Base-by-base conservation (phyloP, 208 protist genomes). In the Leishmania amazonensis region DNA sequence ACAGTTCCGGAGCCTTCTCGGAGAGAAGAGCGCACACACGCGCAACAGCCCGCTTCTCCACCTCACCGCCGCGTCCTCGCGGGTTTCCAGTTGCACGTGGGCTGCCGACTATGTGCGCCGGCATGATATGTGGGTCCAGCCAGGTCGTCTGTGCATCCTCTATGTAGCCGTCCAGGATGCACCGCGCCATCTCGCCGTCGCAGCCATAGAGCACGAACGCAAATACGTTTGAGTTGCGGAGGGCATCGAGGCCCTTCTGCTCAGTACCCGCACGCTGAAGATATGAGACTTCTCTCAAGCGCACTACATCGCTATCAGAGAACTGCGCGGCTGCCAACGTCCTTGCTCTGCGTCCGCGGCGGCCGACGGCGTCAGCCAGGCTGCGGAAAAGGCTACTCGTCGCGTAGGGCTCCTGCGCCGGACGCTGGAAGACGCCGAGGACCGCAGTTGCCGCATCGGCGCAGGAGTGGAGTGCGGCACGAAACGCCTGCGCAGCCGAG, bases 361-460 rank as follows among this genome's bases (percentile, higher is more conserved):
- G 3, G 54, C 28, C 11, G 28, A 53, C 38, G 65, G 76, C 51
- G 35, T 65, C 40, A 76, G 78, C 70, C 8, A 60, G 28, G 28
- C 62, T 28, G 40, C 83, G 82, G 35, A 75, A 60, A 21, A 86
- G 67, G 0, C 75, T n/a, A 49, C 83, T 83, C 9, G 79, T 13
- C 13, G 57, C 68, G 74, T 79, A 86, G 40, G 83, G 83, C 64
- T 60, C 45, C 53, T 76, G 64, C 35, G 74, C 78, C 0, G 83
- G 83, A n/a, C 83, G 78, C 70, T 83, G 83, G 58, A 86, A 86
- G 11, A 86, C 75, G 38, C 83, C 83, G 24, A 82, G n/a, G 8
- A 86, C 13, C 28, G 53, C 54, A 7, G 78, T 67, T 8, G 65
- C 40, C 15, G 38, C 28, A 47, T 42, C 47, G 9, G 81, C 35